phyloP scores from a whole-genome alignment of 148 eudicot species.

The Camellia granthamiana region DNA sequence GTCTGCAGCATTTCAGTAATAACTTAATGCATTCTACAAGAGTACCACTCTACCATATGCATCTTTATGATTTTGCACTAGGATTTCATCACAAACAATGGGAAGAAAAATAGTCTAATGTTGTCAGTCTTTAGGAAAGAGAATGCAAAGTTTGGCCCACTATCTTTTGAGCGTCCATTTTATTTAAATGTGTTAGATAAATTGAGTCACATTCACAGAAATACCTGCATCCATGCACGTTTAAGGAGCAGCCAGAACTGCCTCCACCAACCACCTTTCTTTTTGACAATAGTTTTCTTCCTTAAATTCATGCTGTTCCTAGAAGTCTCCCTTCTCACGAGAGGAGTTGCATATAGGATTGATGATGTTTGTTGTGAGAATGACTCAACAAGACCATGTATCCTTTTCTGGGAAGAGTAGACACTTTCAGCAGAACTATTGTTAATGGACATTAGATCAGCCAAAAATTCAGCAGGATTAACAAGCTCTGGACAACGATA shows the following conservation, averaged over 20 bases:
- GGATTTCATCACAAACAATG: not conserved
- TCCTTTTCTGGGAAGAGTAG: slow-evolving; percentile 71
- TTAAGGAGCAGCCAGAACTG: slow-evolving; percentile 80
- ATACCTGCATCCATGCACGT: slow-evolving; percentile 99
- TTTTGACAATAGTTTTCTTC: slow-evolving; percentile 32
- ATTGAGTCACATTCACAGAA: slow-evolving; percentile 1
- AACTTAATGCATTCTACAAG: not conserved
- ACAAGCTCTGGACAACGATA: slow-evolving; percentile 84
- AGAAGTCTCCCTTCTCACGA: slow-evolving; percentile 33
- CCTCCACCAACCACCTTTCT: slow-evolving; percentile 84
- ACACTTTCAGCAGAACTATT: slow-evolving; percentile 90
- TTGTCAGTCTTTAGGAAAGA: not conserved
- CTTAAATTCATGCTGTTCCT: slow-evolving; percentile 27
- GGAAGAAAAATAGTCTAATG: not conserved
- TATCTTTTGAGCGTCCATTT: not conserved
- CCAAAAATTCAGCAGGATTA: slow-evolving; percentile 97
- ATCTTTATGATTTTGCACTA: slow-evolving; percentile 2
- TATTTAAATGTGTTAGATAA: not conserved
- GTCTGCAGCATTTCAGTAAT: not conserved
- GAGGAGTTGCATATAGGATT: slow-evolving; percentile 63
- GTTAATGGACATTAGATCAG: slow-evolving; percentile 92
- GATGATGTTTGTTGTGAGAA: slow-evolving; percentile 61
- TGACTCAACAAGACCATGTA: slow-evolving; percentile 77
- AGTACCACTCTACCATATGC: not conserved
- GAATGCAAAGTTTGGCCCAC: not conserved